phyloP scores from a whole-genome alignment of 768 basidiomycete species.

The Calvatia gigantea region DNA sequence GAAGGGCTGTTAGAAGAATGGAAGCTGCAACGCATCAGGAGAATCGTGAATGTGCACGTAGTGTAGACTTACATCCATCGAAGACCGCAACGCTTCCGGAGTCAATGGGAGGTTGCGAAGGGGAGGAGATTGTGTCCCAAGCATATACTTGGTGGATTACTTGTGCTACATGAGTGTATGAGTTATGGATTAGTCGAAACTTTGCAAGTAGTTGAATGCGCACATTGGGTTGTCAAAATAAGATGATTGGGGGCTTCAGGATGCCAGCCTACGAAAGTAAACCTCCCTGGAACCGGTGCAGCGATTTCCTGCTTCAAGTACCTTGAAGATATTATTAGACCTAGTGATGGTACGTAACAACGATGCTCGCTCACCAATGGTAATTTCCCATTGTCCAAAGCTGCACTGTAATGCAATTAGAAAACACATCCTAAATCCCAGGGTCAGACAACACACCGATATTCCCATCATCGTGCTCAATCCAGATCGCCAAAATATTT shows the following conservation, averaged over 20 bases:
- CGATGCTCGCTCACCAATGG: constrained; percentile 60
- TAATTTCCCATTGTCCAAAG: constrained; percentile 95
- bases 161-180: constrained; percentile 34
- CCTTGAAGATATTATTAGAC: constrained; percentile 35
- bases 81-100: constrained; percentile 86
- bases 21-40: constrained; percentile 40
- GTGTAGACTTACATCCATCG: constrained; percentile 68
- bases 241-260: constrained; percentile 71
- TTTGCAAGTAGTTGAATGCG: constrained; percentile 22
- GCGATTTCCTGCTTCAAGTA: constrained; percentile 90
- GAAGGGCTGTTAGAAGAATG: constrained; percentile 88
- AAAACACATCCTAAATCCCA: background rate
- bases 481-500: constrained; percentile 80
- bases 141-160: constrained; percentile 60
- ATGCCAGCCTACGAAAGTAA: constrained; percentile 83
- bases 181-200: background rate
- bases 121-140: constrained; percentile 77
- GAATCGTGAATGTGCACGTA: constrained; percentile 1
- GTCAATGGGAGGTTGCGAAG: constrained; percentile 58
- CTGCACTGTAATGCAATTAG: constrained; percentile 56
- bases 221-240: constrained; percentile 65
- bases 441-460: constrained; percentile 46
- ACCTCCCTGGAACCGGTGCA: constrained; percentile 48
- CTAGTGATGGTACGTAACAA: background rate
- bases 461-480: constrained; percentile 66